Evolutionary conservation across 1,284 basidiomycete genomes (phyloP).

Genomic region (Melampsora abietis-canadensis): DNA sequence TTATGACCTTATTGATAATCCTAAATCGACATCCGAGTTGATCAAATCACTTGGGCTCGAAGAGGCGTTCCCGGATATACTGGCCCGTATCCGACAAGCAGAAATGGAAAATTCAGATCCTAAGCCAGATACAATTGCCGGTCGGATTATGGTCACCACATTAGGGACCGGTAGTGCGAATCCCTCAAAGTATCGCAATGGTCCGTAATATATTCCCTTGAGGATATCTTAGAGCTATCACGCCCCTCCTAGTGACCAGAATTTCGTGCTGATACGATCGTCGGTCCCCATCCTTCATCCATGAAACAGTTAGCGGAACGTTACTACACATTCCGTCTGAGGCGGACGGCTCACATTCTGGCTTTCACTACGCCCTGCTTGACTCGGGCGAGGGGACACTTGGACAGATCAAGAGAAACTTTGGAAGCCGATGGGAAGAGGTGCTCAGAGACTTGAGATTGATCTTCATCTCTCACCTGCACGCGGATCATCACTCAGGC

Average conservation of each 20-base stretch:
- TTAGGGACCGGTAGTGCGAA: constrained; percentile 39
- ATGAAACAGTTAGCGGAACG: constrained; percentile 27
- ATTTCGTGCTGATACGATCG: background rate
- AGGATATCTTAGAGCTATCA: background rate
- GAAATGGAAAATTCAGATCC: background rate
- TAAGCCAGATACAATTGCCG: background rate
- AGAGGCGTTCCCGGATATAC: background rate
- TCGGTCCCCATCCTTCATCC: background rate
- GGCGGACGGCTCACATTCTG: background rate
- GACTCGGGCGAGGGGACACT: constrained; percentile 89
- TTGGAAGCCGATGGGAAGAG: constrained; percentile 59
- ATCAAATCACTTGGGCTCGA: background rate
- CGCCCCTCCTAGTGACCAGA: background rate
- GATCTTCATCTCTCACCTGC: constrained; percentile 84
- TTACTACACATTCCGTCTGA: constrained; percentile 31
- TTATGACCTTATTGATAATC: constrained; percentile 2
- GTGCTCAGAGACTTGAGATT: constrained; percentile 67
- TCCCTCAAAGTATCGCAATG: constrained; percentile 44
- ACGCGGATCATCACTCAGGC: constrained; percentile 90
- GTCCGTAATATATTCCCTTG: background rate
- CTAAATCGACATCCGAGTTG: constrained; percentile 1
- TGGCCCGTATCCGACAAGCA: background rate
- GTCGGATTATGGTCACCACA: constrained; percentile 35
- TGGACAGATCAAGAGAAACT: constrained; percentile 78
- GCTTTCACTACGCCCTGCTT: constrained; percentile 61